A percentile compares a stretch with the other conserved stretches of the same genome.
phyloP scores from a whole-genome alignment of 2,329 filamentous ascomycete genomes.

The Didymella sp. region DNA sequence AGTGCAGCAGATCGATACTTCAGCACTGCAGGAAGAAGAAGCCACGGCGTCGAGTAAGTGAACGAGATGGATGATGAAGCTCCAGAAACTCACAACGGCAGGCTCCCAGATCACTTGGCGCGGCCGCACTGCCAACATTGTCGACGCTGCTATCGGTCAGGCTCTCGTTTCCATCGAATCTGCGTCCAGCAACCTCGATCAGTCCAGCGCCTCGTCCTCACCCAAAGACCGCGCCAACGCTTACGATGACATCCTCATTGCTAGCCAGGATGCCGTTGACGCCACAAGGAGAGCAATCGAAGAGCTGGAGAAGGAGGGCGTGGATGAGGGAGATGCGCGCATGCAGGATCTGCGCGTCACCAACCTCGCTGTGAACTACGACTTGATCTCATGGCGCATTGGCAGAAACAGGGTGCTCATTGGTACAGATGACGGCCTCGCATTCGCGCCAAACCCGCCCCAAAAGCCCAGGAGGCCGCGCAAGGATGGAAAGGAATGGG shows the following conservation, averaged over 20 bases:
- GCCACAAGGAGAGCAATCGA: constrained; percentile 93
- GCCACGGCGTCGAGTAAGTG: constrained; percentile 58
- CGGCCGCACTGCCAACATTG: constrained; percentile 81
- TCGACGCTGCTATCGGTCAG: constrained; percentile 89
- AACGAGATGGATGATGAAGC: background rate
- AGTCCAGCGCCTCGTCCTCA: constrained; percentile 52
- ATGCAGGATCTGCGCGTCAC: constrained; percentile 95
- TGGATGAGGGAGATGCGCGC: constrained; percentile 80
- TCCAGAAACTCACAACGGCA: constrained; percentile 30
- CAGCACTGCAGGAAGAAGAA: constrained; percentile 57
- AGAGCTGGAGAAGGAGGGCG: constrained; percentile 81
- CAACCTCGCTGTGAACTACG: constrained; percentile 90
- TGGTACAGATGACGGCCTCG: constrained; percentile 79
- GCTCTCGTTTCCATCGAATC: constrained; percentile 74
- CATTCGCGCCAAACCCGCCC: constrained; percentile 60
- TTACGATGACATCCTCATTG: constrained; percentile 88
- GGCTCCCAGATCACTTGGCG: constrained; percentile 80
- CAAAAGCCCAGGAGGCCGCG: constrained; percentile 61
- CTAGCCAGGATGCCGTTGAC: constrained; percentile 92
- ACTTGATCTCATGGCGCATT: constrained; percentile 92
- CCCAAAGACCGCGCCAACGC: constrained; percentile 77
- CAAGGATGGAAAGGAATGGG: constrained; percentile 56
- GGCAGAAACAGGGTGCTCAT: constrained; percentile 90
- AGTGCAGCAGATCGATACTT: constrained; percentile 72
- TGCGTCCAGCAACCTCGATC: constrained; percentile 60